A percentile compares a stretch with the other conserved stretches of the same genome.
phyloP scores from a whole-genome alignment of 2,329 filamentous ascomycete species.

The Cladosporium sp. region DNA sequence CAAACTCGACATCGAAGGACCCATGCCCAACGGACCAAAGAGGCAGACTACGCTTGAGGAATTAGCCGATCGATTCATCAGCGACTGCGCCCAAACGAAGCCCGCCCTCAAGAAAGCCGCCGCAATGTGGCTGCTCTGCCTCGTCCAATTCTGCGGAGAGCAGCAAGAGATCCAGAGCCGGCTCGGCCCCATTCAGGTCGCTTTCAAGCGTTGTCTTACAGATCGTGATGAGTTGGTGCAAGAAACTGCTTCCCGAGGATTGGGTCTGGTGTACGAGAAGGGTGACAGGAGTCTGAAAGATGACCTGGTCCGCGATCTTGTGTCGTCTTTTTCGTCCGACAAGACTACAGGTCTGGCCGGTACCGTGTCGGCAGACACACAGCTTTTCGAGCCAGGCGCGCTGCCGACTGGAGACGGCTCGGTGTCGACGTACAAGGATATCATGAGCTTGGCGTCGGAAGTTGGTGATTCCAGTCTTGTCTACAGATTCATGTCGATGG shows the following conservation, averaged over 20 bases:
- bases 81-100: slow-evolving; percentile 77
- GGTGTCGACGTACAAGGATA: slow-evolving; percentile 95
- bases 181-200: slow-evolving; percentile 73
- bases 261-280: slow-evolving; percentile 91
- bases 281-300: slow-evolving; percentile 77
- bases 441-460: slow-evolving; percentile 90
- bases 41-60: slow-evolving; percentile 42
- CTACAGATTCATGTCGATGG: slow-evolving; percentile 97
- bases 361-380: slow-evolving; percentile 84
- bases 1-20: slow-evolving; percentile 67
- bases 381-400: slow-evolving; percentile 87
- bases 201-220: slow-evolving; percentile 82
- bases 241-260: slow-evolving; percentile 85
- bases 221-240: slow-evolving; percentile 93
- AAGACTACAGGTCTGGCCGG: slow-evolving; percentile 63
- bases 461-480: slow-evolving; percentile 94
- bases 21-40: slow-evolving; percentile 39
- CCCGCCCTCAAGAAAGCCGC: slow-evolving; percentile 87
- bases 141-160: slow-evolving; percentile 86
- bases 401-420: slow-evolving; percentile 87
- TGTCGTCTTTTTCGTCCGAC: slow-evolving; percentile 77
- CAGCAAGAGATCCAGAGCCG: slow-evolving; percentile 68
- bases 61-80: slow-evolving; percentile 68
- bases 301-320: slow-evolving; percentile 79
- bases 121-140: slow-evolving; percentile 88